Conservation (phyloP, 139 green algal species). For the Volvox africanus region DNA sequence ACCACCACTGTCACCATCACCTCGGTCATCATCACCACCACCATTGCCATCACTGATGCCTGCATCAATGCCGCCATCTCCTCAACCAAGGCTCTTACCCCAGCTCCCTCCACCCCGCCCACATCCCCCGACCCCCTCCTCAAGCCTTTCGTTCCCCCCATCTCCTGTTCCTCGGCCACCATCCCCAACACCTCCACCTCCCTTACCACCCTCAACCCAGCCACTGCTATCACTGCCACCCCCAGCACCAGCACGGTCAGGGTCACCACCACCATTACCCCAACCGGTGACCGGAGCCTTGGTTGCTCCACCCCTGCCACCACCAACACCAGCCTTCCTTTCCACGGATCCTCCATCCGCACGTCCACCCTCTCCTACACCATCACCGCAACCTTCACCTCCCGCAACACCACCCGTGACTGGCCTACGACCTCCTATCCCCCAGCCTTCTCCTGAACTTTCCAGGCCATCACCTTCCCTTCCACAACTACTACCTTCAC, state of each 20-base stretch:
- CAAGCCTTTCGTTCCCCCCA: not conserved
- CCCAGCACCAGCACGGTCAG: not conserved
- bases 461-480: not conserved
- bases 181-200: not conserved
- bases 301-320: no score
- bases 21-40: not conserved
- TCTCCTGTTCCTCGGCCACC: not conserved
- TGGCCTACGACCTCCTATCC: not conserved
- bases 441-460: not conserved
- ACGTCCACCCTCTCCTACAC: not conserved
- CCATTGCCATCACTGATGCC: not conserved
- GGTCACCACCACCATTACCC: not conserved
- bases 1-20: not conserved
- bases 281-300: no score
- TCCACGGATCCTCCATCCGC: not conserved
- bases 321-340: no score
- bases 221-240: not conserved
- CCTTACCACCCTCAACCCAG: not conserved
- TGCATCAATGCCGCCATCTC: not conserved
- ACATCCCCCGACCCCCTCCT: not conserved
- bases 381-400: not conserved
- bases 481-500: not conserved
- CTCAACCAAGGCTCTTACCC: not conserved
- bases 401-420: not conserved
- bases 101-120: not conserved